phyloP scores from a whole-genome alignment of 1,139 yeast genomes.

The Geotrichum europaeum region DNA sequence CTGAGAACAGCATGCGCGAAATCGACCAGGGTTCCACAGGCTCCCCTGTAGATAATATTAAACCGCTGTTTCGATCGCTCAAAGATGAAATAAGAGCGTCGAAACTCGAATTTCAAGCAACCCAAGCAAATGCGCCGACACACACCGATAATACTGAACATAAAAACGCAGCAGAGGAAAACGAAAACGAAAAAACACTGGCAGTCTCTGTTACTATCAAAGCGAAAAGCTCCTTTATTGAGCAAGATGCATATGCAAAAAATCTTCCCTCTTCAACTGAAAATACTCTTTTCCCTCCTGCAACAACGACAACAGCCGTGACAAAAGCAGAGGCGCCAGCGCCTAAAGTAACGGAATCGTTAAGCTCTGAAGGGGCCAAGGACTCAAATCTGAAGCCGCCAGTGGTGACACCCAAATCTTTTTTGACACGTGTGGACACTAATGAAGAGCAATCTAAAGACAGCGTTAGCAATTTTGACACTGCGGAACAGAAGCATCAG shows the following conservation, averaged over 20 bases:
- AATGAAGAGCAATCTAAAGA: neutral
- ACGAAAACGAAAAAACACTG: neutral
- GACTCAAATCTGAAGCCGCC: neutral
- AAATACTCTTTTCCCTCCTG: conserved; percentile 16
- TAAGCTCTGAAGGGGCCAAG: neutral
- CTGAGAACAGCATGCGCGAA: neutral
- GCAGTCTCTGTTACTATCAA: neutral
- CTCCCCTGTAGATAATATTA: neutral
- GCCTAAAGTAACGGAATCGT: neutral
- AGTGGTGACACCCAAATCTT: neutral
- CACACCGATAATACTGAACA: neutral
- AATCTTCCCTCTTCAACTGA: conserved; percentile 9
- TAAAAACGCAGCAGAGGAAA: neutral
- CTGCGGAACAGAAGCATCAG: neutral
- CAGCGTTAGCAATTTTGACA: neutral
- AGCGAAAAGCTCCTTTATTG: neutral
- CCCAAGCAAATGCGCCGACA: neutral
- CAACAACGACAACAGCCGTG: neutral
- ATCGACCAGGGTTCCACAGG: conserved; percentile 7
- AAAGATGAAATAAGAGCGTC: neutral
- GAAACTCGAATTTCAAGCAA: neutral
- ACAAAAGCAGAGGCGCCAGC: neutral
- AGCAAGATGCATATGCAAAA: neutral
- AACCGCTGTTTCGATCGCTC: neutral
- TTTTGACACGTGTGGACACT: neutral